Conservation (phyloP, 2,329 filamentous ascomycete species). For the Aspergillus pseudoviridinutans region DNA sequence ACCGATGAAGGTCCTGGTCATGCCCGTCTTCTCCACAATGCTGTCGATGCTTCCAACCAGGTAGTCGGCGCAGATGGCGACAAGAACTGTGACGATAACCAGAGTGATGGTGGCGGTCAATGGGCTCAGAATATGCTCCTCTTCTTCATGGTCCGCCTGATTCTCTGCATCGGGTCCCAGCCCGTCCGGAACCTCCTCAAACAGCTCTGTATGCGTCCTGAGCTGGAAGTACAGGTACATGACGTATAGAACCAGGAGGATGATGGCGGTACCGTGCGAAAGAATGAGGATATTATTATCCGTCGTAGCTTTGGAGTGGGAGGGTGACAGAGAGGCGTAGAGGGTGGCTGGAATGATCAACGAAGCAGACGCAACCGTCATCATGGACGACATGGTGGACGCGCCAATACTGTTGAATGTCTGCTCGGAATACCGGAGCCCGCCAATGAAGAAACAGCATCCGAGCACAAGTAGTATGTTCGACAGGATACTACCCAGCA, state of each 20-base stretch:
- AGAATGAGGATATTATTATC: slow-evolving; percentile 63
- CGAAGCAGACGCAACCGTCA: slow-evolving; percentile 72
- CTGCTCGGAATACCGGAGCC: slow-evolving; percentile 67
- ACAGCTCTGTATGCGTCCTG: slow-evolving; percentile 67
- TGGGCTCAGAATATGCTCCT: slow-evolving; percentile 56
- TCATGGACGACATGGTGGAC: slow-evolving; percentile 60
- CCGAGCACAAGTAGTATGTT: slow-evolving; percentile 86
- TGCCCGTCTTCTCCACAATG: slow-evolving; percentile 64
- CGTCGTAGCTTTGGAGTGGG: slow-evolving; percentile 22
- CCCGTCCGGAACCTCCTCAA: slow-evolving; percentile 48
- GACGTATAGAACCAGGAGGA: slow-evolving; percentile 69
- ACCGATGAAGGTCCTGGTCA: slow-evolving; percentile 79
- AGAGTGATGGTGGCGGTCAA: slow-evolving; percentile 63
- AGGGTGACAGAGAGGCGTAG: slow-evolving; percentile 58
- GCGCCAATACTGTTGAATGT: slow-evolving; percentile 49
- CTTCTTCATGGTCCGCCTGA: slow-evolving; percentile 40
- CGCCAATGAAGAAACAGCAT: slow-evolving; percentile 75
- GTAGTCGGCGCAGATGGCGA: slow-evolving; percentile 72
- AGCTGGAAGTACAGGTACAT: slow-evolving; percentile 77
- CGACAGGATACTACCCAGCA: slow-evolving; percentile 93
- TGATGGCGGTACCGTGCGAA: slow-evolving; percentile 71
- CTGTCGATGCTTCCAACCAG: slow-evolving; percentile 72
- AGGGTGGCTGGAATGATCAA: slow-evolving; percentile 75
- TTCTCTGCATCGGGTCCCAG: slow-evolving; percentile 39
- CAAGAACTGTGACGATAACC: slow-evolving; percentile 65